These are phyloP conservation scores for Volvariella surrecta DNA, from an alignment of 1,284 basidiomycete species.

Conservation along the genomic window DNA sequence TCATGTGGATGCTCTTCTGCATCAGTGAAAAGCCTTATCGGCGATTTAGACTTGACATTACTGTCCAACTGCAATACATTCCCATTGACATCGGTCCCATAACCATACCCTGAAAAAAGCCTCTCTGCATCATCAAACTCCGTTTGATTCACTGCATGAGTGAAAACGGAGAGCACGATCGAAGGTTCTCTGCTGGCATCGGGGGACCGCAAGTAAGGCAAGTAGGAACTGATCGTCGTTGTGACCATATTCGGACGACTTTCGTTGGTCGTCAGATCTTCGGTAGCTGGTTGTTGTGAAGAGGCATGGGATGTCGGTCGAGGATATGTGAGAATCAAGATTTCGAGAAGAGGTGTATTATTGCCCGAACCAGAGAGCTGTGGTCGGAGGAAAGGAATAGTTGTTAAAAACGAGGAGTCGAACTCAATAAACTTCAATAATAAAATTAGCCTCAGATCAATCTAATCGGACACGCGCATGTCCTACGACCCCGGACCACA, in stretches of 20 bases:
- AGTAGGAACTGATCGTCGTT: constrained; percentile 26
- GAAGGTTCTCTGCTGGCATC: constrained; percentile 7
- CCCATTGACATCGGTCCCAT: no score
- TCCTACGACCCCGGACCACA: no score
- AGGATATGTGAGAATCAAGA: constrained; percentile 28
- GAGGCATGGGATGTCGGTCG: constrained; percentile 16
- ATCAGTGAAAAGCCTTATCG: constrained; percentile 25
- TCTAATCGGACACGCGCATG: no score
- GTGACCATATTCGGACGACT: constrained; percentile 20
- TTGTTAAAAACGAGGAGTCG: no score
- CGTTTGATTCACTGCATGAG: constrained; percentile 22
- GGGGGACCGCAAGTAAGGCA: constrained; percentile 18
- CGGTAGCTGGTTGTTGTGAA: no score
- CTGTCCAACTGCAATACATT: no score
- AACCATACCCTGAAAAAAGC: constrained; percentile 9
- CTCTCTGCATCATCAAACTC: constrained; percentile 21
- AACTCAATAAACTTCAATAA: no score
- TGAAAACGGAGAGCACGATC: constrained; percentile 27
- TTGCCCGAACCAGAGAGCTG: no score
- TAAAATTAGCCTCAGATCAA: no score
- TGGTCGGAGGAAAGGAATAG: no score
- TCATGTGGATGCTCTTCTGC: constrained; percentile 23
- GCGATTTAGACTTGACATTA: constrained; percentile 10
- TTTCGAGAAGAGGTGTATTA: constrained; percentile 22
- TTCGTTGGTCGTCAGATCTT: no score